phyloP scores from a whole-genome alignment of 176 grass and related monocot genomes.

The Musa itinerans region DNA sequence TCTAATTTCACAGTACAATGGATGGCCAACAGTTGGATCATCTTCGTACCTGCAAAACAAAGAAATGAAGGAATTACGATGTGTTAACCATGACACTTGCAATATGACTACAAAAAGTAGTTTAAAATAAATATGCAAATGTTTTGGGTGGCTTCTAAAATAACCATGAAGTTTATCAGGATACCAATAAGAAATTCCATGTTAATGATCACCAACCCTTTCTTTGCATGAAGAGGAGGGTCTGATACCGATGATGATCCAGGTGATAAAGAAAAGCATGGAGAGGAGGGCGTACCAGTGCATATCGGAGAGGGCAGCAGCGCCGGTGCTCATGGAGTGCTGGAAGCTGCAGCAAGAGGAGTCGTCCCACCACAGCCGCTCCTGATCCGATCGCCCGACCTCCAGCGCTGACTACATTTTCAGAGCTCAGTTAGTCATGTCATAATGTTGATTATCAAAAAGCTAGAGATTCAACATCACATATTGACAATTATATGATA shows the following conservation, averaged over 20 bases:
- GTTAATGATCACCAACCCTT: constrained; percentile 66
- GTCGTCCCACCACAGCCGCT: neutral
- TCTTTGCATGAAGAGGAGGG: constrained; percentile 52
- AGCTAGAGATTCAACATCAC: too few species aligned
- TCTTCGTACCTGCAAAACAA: constrained; percentile 61
- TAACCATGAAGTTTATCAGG: neutral
- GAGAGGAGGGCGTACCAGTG: neutral
- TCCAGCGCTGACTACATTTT: neutral
- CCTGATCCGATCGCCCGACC: neutral
- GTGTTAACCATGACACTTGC: neutral
- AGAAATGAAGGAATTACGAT: constrained; percentile 2
- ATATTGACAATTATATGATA: neutral
- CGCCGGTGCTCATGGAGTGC: neutral
- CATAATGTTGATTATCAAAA: neutral
- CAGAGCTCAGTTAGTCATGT: neutral
- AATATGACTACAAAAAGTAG: neutral
- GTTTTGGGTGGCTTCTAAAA: neutral
- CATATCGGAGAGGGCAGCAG: neutral
- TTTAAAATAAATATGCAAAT: neutral
- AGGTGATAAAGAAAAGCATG: neutral
- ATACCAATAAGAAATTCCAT: constrained; percentile 58
- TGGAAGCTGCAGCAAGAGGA: constrained; percentile 1
- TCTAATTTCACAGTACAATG: constrained; percentile 84
- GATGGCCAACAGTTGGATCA: constrained; percentile 72
- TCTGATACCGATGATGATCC: neutral